These are phyloP conservation scores for Ajuga reptans DNA, from an alignment of 305 asterid species.

Conservation along the genomic window DNA sequence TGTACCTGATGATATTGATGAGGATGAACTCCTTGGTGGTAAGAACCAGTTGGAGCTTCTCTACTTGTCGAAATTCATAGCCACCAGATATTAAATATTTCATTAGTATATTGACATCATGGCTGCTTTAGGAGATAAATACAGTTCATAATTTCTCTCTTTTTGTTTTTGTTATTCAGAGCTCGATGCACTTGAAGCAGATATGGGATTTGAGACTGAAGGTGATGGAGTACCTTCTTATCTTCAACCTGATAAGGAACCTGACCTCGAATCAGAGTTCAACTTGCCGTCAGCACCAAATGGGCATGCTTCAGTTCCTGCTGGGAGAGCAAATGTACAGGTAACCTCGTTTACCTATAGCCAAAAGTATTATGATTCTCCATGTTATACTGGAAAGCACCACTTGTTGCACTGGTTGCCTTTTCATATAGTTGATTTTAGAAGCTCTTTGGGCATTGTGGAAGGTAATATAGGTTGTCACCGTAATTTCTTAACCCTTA, in stretches of 20 bases:
- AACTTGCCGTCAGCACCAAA: slow-evolving; percentile 68
- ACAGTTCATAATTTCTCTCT: not conserved
- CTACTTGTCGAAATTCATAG: not conserved
- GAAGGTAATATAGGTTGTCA: not conserved
- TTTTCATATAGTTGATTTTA: not conserved
- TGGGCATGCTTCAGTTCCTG: slow-evolving; percentile 42
- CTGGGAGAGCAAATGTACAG: slow-evolving; percentile 42
- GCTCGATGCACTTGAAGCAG: slow-evolving; percentile 85
- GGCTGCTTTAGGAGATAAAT: not conserved
- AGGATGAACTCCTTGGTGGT: slow-evolving; percentile 88
- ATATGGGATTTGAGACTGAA: slow-evolving; percentile 72
- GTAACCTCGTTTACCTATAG: slow-evolving; percentile 25
- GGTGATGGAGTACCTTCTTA: slow-evolving; percentile 68
- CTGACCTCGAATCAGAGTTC: slow-evolving; percentile 52
- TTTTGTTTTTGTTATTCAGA: slow-evolving; percentile 35
- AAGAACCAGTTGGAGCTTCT: slow-evolving; percentile 21
- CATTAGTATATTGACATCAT: not conserved
- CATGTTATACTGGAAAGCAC: not conserved
- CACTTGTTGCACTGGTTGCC: not conserved
- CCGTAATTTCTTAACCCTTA: not conserved
- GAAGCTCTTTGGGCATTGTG: not conserved
- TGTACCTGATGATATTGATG: slow-evolving; percentile 78
- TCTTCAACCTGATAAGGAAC: slow-evolving; percentile 64
- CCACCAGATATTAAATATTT: not conserved
- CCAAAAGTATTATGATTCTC: not conserved